Evolutionary conservation across 106 monocot genomes (phyloP).

Genomic region (Alisma plantagoaquatica): DNA sequence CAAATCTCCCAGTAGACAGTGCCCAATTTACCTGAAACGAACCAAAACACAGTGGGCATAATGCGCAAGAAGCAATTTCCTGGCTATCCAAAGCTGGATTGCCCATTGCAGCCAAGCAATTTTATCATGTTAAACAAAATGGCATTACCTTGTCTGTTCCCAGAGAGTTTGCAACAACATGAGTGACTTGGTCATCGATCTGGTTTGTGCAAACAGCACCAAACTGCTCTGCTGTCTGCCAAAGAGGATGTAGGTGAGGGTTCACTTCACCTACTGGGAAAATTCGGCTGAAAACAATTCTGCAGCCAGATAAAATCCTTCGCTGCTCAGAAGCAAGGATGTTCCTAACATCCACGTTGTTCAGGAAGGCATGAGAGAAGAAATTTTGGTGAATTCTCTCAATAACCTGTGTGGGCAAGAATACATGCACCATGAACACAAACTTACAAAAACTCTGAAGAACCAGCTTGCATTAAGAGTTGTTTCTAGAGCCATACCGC

Average conservation of each 20-base stretch:
- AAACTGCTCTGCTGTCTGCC: constrained; percentile 98
- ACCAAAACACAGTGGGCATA: no score
- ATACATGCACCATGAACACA: no score
- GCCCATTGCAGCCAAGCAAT: neutral
- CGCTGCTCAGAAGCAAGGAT: constrained; percentile 82
- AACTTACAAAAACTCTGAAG: no score
- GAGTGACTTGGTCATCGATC: constrained; percentile 88
- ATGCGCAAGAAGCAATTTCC: no score
- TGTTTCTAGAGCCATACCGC: constrained; percentile 28
- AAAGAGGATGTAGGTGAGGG: constrained; percentile 79
- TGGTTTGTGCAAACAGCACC: constrained; percentile 85
- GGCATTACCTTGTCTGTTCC: constrained; percentile 87
- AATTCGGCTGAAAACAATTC: constrained; percentile 86
- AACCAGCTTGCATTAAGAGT: neutral
- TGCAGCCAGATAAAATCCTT: constrained; percentile 70
- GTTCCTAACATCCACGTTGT: constrained; percentile 75
- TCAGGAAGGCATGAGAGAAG: constrained; percentile 59
- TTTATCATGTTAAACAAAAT: neutral
- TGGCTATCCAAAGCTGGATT: neutral
- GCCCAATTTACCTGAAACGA: constrained; percentile 93
- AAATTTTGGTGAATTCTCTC: constrained; percentile 77
- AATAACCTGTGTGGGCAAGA: constrained; percentile 55
- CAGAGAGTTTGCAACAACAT: constrained; percentile 86
- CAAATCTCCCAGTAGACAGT: constrained; percentile 69
- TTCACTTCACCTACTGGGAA: constrained; percentile 89